Base-by-base conservation (phyloP, 2,329 filamentous ascomycete genomes). In the Aspergillus uvarum region DNA sequence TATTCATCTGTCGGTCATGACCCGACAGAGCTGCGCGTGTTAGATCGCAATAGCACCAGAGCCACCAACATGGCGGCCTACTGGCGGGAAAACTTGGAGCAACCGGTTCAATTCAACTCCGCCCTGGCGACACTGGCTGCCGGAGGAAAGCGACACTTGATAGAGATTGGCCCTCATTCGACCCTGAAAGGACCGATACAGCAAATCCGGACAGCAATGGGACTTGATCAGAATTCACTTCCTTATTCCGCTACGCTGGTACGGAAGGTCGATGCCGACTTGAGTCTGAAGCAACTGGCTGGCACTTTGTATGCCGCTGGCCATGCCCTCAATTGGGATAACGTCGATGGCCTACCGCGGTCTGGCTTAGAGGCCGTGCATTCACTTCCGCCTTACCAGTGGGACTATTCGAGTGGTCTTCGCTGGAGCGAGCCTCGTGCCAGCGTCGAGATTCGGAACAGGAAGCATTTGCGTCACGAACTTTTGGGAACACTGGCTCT, bases 401-500 rank as follows among this genome's bases (percentile, higher is more conserved):
- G 65, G 65, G 24, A 58, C 2, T 63, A 70, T 32, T 31, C 56
- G 11, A 50, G 29, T 12, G 31, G 31, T 32, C 8, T 21, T n/a
- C 21, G 52, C 5, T 58, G 56, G 56, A 48, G 47, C 19, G 56
- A 58, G n/a, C 26, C 44, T 7, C 58, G 44, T 2, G 55, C 51
- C 47, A 66, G 63, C 59, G 26, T 11, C 19, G 67, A 71, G 32
- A 51, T 51, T 16, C 48, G 61, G 29, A 5, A 59, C 0, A 56
- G 54, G 8, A 48, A 50, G 24, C 50, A 64, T 21, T 58, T 66
- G 22, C 61, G 62, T 21, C 63, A 68, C 54, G 62, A 70, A 51
- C 59, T 76, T 35, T 38, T 73, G 22, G 63, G 75, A 21, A 59
- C 72, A 53, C 66, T 59, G 56, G 22, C 63, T 31, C 48, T 66